Percentiles rank a stretch among this genome's conserved stretches.
phyloP scores from a whole-genome alignment of 1,284 basidiomycete species.

The Puccinia sorghi region DNA sequence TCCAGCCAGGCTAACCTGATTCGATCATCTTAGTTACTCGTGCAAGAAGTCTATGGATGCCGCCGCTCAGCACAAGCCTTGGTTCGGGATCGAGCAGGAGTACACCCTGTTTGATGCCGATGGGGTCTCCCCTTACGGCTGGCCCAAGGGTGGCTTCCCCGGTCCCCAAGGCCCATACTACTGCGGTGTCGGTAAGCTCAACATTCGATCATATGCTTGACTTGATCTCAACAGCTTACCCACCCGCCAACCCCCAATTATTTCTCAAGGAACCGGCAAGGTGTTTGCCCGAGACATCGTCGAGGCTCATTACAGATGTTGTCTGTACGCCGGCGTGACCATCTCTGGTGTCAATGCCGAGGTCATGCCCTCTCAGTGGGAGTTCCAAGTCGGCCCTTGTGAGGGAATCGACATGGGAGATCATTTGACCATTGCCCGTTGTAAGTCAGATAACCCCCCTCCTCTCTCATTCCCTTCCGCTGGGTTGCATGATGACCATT shows the following conservation, averaged over 20 bases:
- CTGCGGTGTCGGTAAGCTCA: slow-evolving; percentile 87
- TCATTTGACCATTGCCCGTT: slow-evolving; percentile 95
- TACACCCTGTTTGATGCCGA: slow-evolving; percentile 97
- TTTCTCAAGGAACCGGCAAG: slow-evolving; percentile 77
- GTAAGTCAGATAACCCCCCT: slow-evolving; percentile 56
- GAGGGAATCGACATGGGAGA: slow-evolving; percentile 98
- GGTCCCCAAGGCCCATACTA: slow-evolving; percentile 99
- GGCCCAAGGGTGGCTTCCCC: slow-evolving; percentile 94
- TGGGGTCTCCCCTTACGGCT: slow-evolving; percentile 79
- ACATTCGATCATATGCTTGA: slow-evolving; percentile 30
- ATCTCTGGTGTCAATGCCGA: slow-evolving; percentile 99
- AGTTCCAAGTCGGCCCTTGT: slow-evolving; percentile 99
- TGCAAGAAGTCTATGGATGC: slow-evolving; percentile 86
- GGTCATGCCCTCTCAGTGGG: slow-evolving; percentile 95
- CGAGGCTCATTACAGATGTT: slow-evolving; percentile 96
- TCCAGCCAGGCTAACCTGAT: neutral
- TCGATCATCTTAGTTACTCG: slow-evolving; percentile 51
- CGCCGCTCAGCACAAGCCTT: slow-evolving; percentile 71
- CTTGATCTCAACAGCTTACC: slow-evolving; percentile 38
- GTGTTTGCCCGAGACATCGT: slow-evolving; percentile 98
- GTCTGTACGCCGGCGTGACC: slow-evolving; percentile 94
- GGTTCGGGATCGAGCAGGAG: slow-evolving; percentile 96
- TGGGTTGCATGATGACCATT: slow-evolving; percentile 18
- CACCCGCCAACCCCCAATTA: neutral
- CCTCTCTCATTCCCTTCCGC: slow-evolving; percentile 27